A percentile compares a stretch with the other conserved stretches of the same genome.
phyloP scores from a whole-genome alignment of 352 stramenopile species.

The Globisporangium apiculatum region DNA sequence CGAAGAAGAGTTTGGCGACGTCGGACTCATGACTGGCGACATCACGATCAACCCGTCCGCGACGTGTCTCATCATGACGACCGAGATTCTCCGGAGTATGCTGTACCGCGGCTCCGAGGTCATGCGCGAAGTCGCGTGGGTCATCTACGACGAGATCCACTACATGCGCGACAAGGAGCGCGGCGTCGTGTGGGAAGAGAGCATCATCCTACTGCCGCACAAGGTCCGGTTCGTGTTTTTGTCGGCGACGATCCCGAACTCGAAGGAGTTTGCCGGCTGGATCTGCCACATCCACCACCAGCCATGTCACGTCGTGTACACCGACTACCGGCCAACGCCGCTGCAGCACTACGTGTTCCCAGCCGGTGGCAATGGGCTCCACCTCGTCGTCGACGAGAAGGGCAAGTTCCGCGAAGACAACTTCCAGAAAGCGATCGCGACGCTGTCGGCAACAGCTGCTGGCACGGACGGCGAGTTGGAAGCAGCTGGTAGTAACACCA shows the following conservation, averaged over 20 bases:
- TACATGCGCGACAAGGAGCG: conserved; percentile 99
- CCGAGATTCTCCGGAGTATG: conserved; percentile 98
- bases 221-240: conserved; percentile 99
- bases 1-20: conserved; percentile 90
- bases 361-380: conserved; percentile 93
- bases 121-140: conserved; percentile 97
- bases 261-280: conserved; percentile 94
- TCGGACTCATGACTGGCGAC: conserved; percentile 99
- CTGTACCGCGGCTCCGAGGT: conserved; percentile 97
- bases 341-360: conserved; percentile 99
- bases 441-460: conserved; percentile 41
- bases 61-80: conserved; percentile 97
- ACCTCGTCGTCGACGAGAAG: conserved; percentile 99
- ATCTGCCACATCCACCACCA: conserved; percentile 99
- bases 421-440: conserved; percentile 92
- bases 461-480: conserved; percentile 77
- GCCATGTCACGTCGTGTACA: conserved; percentile 99
- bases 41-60: conserved; percentile 99
- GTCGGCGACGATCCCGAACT: conserved; percentile 98
- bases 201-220: conserved; percentile 98
- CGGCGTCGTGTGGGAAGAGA: conserved; percentile 98
- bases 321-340: conserved; percentile 98
- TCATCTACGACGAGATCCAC: conserved; percentile 99
- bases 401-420: conserved; percentile 98
- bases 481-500: conserved; percentile 68